Evolutionary conservation across 176 grass and related monocot species (phyloP).

Genomic region (Alopecurus myosuroides): DNA sequence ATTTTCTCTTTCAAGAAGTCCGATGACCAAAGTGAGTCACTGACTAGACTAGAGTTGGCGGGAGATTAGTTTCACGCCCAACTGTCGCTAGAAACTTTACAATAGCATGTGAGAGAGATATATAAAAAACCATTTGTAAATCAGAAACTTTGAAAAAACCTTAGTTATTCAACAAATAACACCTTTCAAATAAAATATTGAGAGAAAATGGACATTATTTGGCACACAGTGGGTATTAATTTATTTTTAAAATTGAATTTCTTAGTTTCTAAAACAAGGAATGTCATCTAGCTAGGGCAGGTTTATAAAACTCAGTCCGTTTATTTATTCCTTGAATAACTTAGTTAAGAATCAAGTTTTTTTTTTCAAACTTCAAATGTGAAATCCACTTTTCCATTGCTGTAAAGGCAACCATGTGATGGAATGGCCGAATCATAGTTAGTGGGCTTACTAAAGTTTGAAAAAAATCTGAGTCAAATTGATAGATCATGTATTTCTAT

Average conservation of each 20-base stretch:
- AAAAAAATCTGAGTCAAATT: too few relatives aligned
- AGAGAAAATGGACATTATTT: background rate
- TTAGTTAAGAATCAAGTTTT: background rate
- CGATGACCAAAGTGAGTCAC: too few relatives aligned
- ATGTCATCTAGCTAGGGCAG: too few relatives aligned
- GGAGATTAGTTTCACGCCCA: too few relatives aligned
- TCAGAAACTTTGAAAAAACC: too few relatives aligned
- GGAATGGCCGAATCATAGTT: background rate
- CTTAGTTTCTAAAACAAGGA: background rate
- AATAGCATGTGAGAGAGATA: too few relatives aligned
- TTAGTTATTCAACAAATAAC: background rate
- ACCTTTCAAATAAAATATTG: background rate
- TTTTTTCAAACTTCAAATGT: background rate
- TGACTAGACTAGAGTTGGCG: too few relatives aligned
- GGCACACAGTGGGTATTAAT: background rate
- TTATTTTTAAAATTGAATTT: background rate
- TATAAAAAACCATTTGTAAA: too few relatives aligned
- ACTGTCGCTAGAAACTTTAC: too few relatives aligned
- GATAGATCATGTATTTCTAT: background rate
- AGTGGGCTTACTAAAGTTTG: background rate
- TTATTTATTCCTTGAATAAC: background rate
- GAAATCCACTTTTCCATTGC: background rate
- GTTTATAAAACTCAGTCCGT: background rate
- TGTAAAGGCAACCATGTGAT: background rate
- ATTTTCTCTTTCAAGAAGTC: too few relatives aligned